Conservation (phyloP, 108 stramenopile genomes). For the Cyclotella cryptica region DNA sequence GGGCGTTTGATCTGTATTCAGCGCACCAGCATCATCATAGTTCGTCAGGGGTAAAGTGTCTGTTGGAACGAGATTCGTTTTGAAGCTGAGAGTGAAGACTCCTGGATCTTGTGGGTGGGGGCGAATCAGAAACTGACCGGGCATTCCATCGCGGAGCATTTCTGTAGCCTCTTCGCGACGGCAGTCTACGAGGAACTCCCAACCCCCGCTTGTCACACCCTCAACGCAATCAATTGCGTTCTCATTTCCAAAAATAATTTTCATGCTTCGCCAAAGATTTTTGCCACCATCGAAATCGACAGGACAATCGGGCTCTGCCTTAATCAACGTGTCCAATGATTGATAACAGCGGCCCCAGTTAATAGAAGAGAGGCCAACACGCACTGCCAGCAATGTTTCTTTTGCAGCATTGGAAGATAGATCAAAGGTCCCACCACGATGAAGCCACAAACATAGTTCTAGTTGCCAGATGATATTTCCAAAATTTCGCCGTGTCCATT, state of each 20-base stretch:
- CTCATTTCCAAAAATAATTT: conserved; percentile 59
- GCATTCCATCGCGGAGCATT: conserved; percentile 67
- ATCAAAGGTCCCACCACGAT: conserved; percentile 76
- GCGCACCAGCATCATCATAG: conserved; percentile 35
- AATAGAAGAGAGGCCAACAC: conserved; percentile 67
- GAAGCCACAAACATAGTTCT: conserved; percentile 87
- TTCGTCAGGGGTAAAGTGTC: conserved; percentile 27
- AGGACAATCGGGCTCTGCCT: conserved; percentile 77
- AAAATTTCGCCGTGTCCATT: conserved; percentile 52
- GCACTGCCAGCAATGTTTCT: conserved; percentile 73
- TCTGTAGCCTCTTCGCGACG: conserved; percentile 82
- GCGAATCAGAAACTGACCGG: conserved; percentile 85
- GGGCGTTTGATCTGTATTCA: conserved; percentile 24
- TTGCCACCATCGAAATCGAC: conserved; percentile 73
- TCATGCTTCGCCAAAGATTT: conserved; percentile 84
- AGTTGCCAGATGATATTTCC: conserved; percentile 75
- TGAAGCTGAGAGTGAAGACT: conserved; percentile 90
- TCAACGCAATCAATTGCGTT: conserved; percentile 46
- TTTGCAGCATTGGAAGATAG: conserved; percentile 70
- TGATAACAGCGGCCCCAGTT: conserved; percentile 80
- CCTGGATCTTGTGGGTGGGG: conserved; percentile 86
- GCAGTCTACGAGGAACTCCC: conserved; percentile 92
- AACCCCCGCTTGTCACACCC: conserved; percentile 78
- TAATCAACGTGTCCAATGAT: conserved; percentile 69
- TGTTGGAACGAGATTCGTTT: conserved; percentile 80